Conservation (phyloP, 2,329 filamentous ascomycete species). For the Microsporum ferrugineum region DNA sequence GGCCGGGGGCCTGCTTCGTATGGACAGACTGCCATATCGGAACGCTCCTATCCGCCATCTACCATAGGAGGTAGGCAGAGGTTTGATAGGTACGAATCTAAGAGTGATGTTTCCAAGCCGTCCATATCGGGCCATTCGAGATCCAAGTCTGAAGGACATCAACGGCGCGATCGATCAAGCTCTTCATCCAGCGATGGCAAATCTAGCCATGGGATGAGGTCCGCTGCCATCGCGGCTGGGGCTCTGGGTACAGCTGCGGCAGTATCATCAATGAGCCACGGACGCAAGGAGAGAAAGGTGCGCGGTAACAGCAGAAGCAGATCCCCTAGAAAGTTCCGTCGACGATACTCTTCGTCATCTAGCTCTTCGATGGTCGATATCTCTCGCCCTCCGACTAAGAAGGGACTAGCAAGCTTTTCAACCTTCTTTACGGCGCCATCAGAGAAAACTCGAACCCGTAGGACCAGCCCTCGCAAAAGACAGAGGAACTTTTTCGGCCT, state of each 20-base stretch:
- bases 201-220: constrained; percentile 3
- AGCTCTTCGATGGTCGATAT: constrained; percentile 56
- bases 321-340: constrained; percentile 23
- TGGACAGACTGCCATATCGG: neutral
- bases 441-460: constrained; percentile 35
- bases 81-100: neutral
- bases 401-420: constrained; percentile 44
- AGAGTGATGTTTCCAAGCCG: constrained; percentile 29
- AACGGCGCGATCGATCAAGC: neutral
- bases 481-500: constrained; percentile 40
- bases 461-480: constrained; percentile 35
- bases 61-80: neutral
- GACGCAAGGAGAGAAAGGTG: neutral
- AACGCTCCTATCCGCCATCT: neutral
- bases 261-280: constrained; percentile 17
- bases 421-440: constrained; percentile 54
- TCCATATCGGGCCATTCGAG: neutral
- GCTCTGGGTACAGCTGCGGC: constrained; percentile 23
- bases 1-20: neutral
- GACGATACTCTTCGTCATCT: constrained; percentile 33
- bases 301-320: constrained; percentile 22
- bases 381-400: constrained; percentile 43
- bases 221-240: constrained; percentile 31
- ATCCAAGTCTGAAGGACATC: constrained; percentile 3
- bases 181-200: neutral